Evolutionary conservation across 2,329 filamentous ascomycete genomes (phyloP).

Genomic region (Colletotrichum sp.): DNA sequence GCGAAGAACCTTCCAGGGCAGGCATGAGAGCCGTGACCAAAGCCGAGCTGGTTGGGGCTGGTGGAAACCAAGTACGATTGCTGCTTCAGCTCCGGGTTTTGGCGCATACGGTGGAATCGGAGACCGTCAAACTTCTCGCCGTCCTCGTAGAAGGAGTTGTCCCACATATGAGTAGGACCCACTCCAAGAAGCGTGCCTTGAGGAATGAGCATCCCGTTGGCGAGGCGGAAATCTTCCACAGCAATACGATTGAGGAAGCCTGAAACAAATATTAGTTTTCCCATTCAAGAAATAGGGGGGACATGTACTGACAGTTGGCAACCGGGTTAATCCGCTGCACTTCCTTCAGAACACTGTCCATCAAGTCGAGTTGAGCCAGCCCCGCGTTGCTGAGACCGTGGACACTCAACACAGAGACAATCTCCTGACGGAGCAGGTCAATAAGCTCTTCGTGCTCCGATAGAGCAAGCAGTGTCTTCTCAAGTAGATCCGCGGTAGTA

Average conservation of each 20-base stretch:
- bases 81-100: not conserved
- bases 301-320: not conserved
- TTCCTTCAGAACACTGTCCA: not conserved
- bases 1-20: not conserved
- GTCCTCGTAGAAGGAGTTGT: not conserved
- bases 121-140: not conserved
- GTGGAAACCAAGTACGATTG: not conserved
- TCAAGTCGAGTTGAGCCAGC: not conserved
- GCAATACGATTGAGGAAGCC: not conserved
- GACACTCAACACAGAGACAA: not conserved
- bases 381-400: not conserved
- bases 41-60: not conserved
- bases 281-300: not conserved
- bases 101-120: not conserved
- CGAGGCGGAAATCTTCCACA: not conserved
- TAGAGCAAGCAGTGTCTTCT: not conserved
- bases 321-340: not conserved
- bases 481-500: not conserved
- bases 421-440: not conserved
- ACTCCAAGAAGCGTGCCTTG: not conserved
- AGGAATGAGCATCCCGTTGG: rapidly evolving
- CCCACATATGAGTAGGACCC: not conserved
- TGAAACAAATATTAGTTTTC: not conserved
- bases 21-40: not conserved
- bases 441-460: not conserved